phyloP scores from a whole-genome alignment of 495 filamentous ascomycete species.

The Neurospora terricola region DNA sequence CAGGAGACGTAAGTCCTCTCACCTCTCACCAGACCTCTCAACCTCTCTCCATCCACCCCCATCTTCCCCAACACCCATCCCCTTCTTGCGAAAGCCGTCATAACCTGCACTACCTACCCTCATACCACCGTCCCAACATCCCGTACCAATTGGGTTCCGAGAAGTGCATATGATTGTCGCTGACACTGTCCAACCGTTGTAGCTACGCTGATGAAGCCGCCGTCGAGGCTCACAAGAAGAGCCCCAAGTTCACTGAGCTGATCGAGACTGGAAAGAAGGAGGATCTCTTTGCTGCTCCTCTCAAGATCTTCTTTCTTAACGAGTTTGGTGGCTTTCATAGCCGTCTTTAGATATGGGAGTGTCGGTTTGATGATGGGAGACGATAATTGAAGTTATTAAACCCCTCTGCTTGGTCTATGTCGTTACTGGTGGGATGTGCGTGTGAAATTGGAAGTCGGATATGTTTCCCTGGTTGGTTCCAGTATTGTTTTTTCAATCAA shows the following conservation, averaged over 20 bases:
- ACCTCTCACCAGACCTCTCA: background rate
- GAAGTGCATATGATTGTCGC: too few species aligned
- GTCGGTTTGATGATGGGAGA: background rate
- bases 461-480: background rate
- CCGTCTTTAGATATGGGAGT: background rate
- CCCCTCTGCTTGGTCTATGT: background rate
- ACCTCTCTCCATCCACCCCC: background rate
- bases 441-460: background rate
- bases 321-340: conserved; percentile 8
- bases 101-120: background rate
- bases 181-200: too few species aligned
- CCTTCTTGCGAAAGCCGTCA: background rate
- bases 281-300: conserved; percentile 5
- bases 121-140: background rate
- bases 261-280: conserved; percentile 9
- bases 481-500: background rate
- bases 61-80: background rate
- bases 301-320: conserved; percentile 10
- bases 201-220: conserved; percentile 18
- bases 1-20: conserved; percentile 13
- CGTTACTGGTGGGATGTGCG: background rate
- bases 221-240: conserved; percentile 9
- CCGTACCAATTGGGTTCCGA: background rate
- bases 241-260: conserved; percentile 11
- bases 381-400: background rate